Base-by-base conservation (phyloP, 495 filamentous ascomycete genomes). In the Penicillium lividum region DNA sequence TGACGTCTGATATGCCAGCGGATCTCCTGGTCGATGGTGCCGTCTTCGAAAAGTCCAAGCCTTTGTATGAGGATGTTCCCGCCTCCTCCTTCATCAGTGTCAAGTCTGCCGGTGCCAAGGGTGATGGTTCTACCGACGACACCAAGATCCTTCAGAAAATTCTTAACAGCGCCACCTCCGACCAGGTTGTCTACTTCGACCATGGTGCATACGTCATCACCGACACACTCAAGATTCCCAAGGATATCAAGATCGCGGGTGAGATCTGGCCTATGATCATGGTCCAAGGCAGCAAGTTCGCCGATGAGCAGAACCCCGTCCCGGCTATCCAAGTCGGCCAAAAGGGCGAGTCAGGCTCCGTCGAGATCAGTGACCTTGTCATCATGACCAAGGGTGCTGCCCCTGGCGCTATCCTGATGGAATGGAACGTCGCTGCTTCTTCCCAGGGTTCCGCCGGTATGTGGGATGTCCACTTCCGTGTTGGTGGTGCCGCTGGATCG, bases 391-490 rank as follows among this genome's bases (percentile, higher is more conserved):
- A 77, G 69, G 76, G 93, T 82, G 75, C 90, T 3, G 85, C 89
- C 60, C 89, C 92, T 16, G 93, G 93, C 56, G 93, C 93, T 27
- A 89, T 96, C 64, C 76, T 98, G 46, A 83, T 97, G 70, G 82
- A 98, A 66, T 98, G 92, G 92, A 97, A 98, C 76, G 68, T 97
- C 6, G 87, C 81, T 7, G 83, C 81, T 22, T 69, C 78, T 3
- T 73, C 78, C 7, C 86, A 88, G 45, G 93, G 90, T 56, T 84
- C 87, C 0, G 82, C 82, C 7, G 93, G 84, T 36, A 84, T 97
- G 76, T 98, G 92, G 92, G 93, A 98, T 68, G 89, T 92, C 8
- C 93, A 97, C 73, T 87, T 91, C 72, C 91, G 93, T 57, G 78
- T 88, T 25, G 87, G 92, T 54, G 93, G 93, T 9, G 84, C 88